A percentile compares a stretch with the other conserved stretches of the same genome.
phyloP scores from a whole-genome alignment of 345 rosid genomes.

The Salix purpurea region DNA sequence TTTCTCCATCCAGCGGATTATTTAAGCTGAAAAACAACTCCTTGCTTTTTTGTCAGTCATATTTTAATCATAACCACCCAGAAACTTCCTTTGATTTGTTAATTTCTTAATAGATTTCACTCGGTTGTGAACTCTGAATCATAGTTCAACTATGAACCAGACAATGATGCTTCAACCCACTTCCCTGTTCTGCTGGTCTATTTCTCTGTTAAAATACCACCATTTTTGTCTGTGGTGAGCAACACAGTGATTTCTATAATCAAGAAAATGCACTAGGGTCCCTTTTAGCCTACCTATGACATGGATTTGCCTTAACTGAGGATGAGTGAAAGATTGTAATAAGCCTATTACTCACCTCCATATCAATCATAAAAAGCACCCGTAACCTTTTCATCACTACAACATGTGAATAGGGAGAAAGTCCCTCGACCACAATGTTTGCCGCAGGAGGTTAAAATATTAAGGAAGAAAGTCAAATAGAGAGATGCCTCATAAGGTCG shows the following conservation, averaged over 20 bases:
- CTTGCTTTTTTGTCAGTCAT: not conserved
- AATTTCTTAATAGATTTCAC: slow-evolving; percentile 1
- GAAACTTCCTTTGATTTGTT: not conserved
- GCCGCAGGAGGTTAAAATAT: slow-evolving; percentile 1
- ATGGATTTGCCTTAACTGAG: not conserved
- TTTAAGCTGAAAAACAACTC: not conserved
- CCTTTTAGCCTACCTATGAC: slow-evolving; percentile 17
- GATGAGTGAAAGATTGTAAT: slow-evolving; percentile 4
- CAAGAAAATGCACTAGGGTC: not conserved
- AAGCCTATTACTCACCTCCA: not conserved
- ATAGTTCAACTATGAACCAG: slow-evolving; percentile 8
- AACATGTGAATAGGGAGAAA: not conserved
- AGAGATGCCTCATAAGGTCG: not conserved
- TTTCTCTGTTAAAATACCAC: not conserved
- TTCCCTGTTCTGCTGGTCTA: not conserved
- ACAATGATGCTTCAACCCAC: not conserved
- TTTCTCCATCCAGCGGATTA: not conserved
- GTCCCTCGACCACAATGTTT: not conserved
- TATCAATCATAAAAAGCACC: not conserved
- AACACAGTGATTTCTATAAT: not conserved
- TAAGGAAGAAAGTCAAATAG: not conserved
- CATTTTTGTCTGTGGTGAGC: slow-evolving; percentile 1
- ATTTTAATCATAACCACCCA: not conserved
- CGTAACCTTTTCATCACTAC: not conserved
- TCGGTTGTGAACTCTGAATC: slow-evolving; percentile 10